Conservation (phyloP, 306 rosid genomes). For the Myrica gale region DNA sequence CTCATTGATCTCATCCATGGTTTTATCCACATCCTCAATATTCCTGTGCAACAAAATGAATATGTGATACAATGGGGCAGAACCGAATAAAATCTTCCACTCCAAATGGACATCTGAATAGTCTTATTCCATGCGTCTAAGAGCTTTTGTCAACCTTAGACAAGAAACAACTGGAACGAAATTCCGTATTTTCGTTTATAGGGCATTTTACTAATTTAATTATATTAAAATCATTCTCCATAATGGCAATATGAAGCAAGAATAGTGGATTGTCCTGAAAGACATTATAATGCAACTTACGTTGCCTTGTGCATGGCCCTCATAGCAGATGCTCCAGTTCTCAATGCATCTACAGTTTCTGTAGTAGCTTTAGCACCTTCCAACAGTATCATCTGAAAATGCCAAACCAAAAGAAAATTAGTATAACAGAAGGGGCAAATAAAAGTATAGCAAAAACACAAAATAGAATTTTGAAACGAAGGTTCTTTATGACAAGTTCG, state of each 20-base stretch:
- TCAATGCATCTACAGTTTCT: slow-evolving; percentile 94
- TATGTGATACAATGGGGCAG: not conserved
- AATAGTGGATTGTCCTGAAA: not conserved
- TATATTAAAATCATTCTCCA: slow-evolving; percentile 4
- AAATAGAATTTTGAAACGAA: not conserved
- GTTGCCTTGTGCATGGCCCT: slow-evolving; percentile 99
- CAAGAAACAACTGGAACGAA: not conserved
- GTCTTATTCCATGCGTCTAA: not conserved
- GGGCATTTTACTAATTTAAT: not conserved
- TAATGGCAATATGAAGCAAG: not conserved
- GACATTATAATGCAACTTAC: slow-evolving; percentile 36
- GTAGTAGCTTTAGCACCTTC: slow-evolving; percentile 99
- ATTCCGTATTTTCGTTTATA: not conserved
- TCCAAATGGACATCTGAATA: not conserved
- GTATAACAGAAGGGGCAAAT: not conserved
- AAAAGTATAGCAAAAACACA: not conserved
- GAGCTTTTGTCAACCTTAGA: not conserved
- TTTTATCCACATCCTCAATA: slow-evolving; percentile 93
- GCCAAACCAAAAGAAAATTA: not conserved
- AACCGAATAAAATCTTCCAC: not conserved
- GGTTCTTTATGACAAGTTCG: not conserved
- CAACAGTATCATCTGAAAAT: slow-evolving; percentile 83
- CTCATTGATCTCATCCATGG: slow-evolving; percentile 98
- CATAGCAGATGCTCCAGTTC: slow-evolving; percentile 95
- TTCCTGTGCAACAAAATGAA: slow-evolving; percentile 54